A percentile compares a stretch with the other conserved stretches of the same genome.
phyloP scores from a whole-genome alignment of 208 protist species.

The Wallacemonas rigidus region DNA sequence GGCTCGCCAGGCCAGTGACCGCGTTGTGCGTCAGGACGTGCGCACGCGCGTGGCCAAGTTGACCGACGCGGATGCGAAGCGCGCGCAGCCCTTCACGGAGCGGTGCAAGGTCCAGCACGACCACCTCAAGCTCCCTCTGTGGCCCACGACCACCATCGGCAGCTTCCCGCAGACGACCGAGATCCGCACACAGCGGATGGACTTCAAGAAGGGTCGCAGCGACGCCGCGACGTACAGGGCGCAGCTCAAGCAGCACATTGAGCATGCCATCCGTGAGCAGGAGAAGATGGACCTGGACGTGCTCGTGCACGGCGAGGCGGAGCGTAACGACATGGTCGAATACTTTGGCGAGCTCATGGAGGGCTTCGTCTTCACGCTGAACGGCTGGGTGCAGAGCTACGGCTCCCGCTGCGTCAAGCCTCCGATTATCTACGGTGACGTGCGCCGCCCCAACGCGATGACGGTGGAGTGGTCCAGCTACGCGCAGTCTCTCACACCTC shows the following conservation, averaged over 20 bases:
- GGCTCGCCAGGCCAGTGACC: conserved; percentile 29
- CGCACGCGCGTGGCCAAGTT: conserved; percentile 35
- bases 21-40: conserved; percentile 39
- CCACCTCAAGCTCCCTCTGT: conserved; percentile 55
- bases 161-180: conserved; percentile 89
- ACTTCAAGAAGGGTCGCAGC: conserved; percentile 61
- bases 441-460: conserved; percentile 70
- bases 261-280: conserved; percentile 70
- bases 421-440: conserved; percentile 86
- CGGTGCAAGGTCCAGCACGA: conserved; percentile 52
- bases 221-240: conserved; percentile 54
- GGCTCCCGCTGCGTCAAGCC: conserved; percentile 87
- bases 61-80: conserved; percentile 22
- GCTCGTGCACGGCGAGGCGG: conserved; percentile 89
- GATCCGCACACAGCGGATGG: conserved; percentile 61
- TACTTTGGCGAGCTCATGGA: conserved; percentile 89
- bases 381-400: conserved; percentile 89
- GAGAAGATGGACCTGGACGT: conserved; percentile 88
- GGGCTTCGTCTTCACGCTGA: conserved; percentile 81
- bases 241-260: conserved; percentile 80
- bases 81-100: conserved; percentile 31
- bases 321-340: conserved; percentile 93
- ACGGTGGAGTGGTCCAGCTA: conserved; percentile 74
- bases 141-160: conserved; percentile 92
- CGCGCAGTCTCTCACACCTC: conserved; percentile 72